A percentile compares a stretch with the other conserved stretches of the same genome.
phyloP scores from a whole-genome alignment of 305 asterid species.

The Fraxinus platypoda region DNA sequence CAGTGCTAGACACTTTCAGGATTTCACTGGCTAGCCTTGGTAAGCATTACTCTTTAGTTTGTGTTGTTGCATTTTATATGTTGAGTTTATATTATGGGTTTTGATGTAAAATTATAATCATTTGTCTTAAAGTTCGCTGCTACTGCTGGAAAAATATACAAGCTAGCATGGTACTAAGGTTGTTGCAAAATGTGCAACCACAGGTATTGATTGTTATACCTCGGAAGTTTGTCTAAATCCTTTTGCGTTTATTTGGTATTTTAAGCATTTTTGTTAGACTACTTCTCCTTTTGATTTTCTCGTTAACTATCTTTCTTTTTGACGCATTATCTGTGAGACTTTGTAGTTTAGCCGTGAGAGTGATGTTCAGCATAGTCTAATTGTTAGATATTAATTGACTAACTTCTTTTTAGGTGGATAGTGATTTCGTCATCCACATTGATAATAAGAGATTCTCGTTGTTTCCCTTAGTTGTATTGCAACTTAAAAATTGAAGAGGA shows the following conservation, averaged over 20 bases:
- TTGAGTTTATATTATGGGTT: background rate
- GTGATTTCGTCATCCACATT: conserved; percentile 47
- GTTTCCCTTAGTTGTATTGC: conserved; percentile 43
- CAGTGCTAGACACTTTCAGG: conserved; percentile 51
- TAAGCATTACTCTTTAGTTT: conserved; percentile 18
- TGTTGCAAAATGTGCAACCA: background rate
- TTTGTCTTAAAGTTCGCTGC: background rate
- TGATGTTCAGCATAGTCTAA: background rate
- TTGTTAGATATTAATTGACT: conserved; percentile 14
- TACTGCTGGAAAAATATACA: background rate
- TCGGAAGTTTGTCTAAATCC: background rate
- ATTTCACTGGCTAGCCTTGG: conserved; percentile 46
- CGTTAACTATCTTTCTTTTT: background rate
- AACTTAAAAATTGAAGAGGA: conserved; percentile 44
- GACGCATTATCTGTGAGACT: background rate
- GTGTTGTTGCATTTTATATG: background rate
- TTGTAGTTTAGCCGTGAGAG: background rate
- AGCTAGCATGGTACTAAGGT: background rate
- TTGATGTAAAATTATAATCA: background rate
- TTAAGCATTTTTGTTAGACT: background rate
- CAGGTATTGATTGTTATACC: background rate
- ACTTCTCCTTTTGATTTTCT: background rate
- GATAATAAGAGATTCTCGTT: conserved; percentile 47
- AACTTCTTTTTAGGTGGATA: conserved; percentile 46
- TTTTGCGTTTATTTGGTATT: background rate